Evolutionary conservation across 164 flowering plant genomes (phyloP), one percentile per base, ranked within the genome.

Genomic region (Akebia trifoliata): DNA sequence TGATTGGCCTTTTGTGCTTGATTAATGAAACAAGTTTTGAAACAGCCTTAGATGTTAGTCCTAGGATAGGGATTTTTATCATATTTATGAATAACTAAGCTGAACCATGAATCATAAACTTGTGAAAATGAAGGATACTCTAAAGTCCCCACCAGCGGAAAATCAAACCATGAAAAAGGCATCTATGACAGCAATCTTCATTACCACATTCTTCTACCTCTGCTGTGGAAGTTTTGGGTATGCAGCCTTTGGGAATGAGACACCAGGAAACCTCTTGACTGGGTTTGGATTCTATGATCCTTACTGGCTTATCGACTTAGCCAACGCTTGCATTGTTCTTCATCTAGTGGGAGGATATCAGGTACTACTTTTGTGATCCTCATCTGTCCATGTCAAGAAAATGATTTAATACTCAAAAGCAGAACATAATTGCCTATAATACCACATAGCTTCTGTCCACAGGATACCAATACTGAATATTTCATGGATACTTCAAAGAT

Each of bases 291-390:
- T 81, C 57, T 82, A 72, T 32, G 91, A 80, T 53, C 84, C 84
- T 1, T 80, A 61, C 45, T 85, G 87, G 87, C 83, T 85, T 37
- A 46, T 77, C 8, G 84, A 81, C 63, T 74, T 82, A 50, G 86
- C 87, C 21, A 82, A 85, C 58, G 83, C 78, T 50, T 85, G 88
- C 72, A 69, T 83, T 21, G 74, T 81, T 49, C 57, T 81, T 58
- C 92, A 85, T 65, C 62, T 85, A 4, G 72, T 83, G 22, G 89
- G 92, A 49, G 86, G 84, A n/a, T 85, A 85, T 64, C 92, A 85
- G 86, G 85, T 80, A 67, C 26, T 11, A 30, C 25, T 52, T 24
- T 17, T 12, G 10, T 55, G 15, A 17, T 25, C 14, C 47, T 18
- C 20, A 36, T 8, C 48, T 20, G 1, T 22, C 8, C 8, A 6